These are phyloP conservation scores for Aspergillus novofumigatus DNA, from an alignment of 2,329 filamentous ascomycete species.

Conservation along the genomic window DNA sequence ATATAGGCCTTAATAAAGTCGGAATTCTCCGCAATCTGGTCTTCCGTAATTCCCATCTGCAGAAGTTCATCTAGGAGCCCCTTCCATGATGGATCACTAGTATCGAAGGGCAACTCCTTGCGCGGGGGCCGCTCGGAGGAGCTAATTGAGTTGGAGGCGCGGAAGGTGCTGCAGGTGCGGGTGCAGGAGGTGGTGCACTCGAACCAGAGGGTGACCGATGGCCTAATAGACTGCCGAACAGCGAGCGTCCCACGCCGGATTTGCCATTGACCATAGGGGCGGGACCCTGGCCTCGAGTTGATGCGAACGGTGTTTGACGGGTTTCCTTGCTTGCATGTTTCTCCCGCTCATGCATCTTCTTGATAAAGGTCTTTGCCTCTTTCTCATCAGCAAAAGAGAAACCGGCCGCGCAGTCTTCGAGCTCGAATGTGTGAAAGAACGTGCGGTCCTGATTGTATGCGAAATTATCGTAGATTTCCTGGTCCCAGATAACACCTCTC, in stretches of 20 bases:
- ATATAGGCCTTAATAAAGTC: slow-evolving; percentile 67
- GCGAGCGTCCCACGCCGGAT: slow-evolving; percentile 47
- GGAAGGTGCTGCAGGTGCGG: slow-evolving; percentile 19
- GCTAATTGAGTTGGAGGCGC: slow-evolving; percentile 27
- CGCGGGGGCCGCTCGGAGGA: slow-evolving; percentile 28
- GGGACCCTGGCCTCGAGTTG: slow-evolving; percentile 46
- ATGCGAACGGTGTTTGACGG: slow-evolving; percentile 67
- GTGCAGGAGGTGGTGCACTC: slow-evolving; percentile 21
- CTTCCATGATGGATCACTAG: slow-evolving; percentile 59
- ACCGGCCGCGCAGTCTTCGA: slow-evolving; percentile 85
- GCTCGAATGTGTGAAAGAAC: slow-evolving; percentile 96
- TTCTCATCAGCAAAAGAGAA: slow-evolving; percentile 95
- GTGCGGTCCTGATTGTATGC: slow-evolving; percentile 93
- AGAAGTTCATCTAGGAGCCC: slow-evolving; percentile 58
- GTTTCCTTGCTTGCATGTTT: slow-evolving; percentile 93
- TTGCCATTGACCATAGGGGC: slow-evolving; percentile 43
- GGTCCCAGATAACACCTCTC: slow-evolving; percentile 90
- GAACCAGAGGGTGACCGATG: slow-evolving; percentile 47
- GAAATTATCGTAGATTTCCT: slow-evolving; percentile 96
- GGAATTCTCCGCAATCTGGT: slow-evolving; percentile 63
- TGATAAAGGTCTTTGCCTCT: slow-evolving; percentile 92
- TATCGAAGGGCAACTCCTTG: slow-evolving; percentile 51
- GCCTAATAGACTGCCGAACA: slow-evolving; percentile 48
- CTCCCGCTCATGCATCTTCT: slow-evolving; percentile 94
- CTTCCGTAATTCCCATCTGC: slow-evolving; percentile 64